Base-by-base conservation (phyloP, 768 basidiomycete genomes). In the Trametes cingulata region DNA sequence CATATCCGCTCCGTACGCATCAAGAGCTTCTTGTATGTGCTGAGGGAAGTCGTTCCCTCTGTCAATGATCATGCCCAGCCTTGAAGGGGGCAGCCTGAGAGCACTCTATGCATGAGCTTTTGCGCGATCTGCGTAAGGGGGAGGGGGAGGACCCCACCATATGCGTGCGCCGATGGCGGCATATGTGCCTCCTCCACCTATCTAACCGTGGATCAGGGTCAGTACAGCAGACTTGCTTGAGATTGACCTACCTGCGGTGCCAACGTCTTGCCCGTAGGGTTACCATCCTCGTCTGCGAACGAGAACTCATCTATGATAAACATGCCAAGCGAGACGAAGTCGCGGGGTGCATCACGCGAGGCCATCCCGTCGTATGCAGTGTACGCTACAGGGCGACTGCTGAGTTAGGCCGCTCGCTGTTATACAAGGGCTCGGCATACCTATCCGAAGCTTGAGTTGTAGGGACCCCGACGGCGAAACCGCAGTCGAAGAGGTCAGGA, bases 121-220 rank as follows among this genome's bases (percentile, higher is more conserved):
- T n/a, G n/a, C n/a, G n/a, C n/a, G n/a, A n/a, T n/a, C n/a, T n/a
- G n/a, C n/a, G n/a, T n/a, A n/a, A 36, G 35, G 25, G 6, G 1
- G 24, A 33, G 0, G 17, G 40, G n/a, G 24, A 29, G 40, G 52
- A 48, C 51, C 67, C 57, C 59, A 89, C 90, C 91, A 95, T 69
- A 95, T 84, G 47, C 94, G 82, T 24, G 91, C 86, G 2, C 91
- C 94, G 43, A 96, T 80, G 41, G 80, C 76, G 52, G 90, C 90
- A 72, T 90, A 91, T 0, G 88, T 91, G 2, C 94, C 94, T 1
- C 91, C 95, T 0, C 94, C 94, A 24, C 94, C 94, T 64, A 95
- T 93, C 86, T 94, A 39, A 10, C n/a, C n/a, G 29, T 25, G n/a
- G 22, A n/a, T n/a, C 36, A 6, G 20, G 10, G 20, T 45, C 43